Conservation (phyloP, 805 yeast genomes). For the Lipomyces chichibuensis region DNA sequence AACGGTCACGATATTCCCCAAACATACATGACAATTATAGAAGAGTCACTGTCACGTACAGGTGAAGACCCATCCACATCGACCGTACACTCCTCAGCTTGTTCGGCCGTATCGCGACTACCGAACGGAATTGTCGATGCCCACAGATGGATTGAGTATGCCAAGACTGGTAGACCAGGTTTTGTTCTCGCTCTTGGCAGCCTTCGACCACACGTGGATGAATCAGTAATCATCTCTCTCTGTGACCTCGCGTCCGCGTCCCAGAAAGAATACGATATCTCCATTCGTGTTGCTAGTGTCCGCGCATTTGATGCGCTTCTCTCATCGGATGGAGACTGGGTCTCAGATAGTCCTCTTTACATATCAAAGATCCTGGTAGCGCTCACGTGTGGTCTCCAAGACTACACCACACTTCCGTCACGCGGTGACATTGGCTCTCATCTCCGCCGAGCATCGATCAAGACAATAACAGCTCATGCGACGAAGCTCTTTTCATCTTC, state of each 20-base stretch:
- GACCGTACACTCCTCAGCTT: constrained; percentile 9
- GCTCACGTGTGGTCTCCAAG: constrained; percentile 55
- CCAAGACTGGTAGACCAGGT: constrained; percentile 18
- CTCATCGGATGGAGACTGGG: not conserved
- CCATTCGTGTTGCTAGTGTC: constrained; percentile 11
- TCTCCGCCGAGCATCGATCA: constrained; percentile 59
- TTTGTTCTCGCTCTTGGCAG: constrained; percentile 19
- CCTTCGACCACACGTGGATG: not conserved
- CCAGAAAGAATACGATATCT: constrained; percentile 8
- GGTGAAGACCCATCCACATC: constrained; percentile 19
- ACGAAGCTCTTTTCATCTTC: not conserved
- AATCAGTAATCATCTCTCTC: not conserved
- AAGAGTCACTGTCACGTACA: constrained; percentile 20
- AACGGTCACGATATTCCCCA: constrained; percentile 42
- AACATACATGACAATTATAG: constrained; percentile 40
- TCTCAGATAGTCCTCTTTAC: not conserved
- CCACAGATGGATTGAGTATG: constrained; percentile 10
- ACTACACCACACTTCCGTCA: constrained; percentile 67
- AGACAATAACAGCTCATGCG: constrained; percentile 46
- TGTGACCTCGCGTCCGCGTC: constrained; percentile 13
- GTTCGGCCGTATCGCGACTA: constrained; percentile 8
- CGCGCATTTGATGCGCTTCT: constrained; percentile 9
- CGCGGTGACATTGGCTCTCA: constrained; percentile 93
- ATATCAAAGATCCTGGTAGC: not conserved
- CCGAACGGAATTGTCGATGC: constrained; percentile 3